These are phyloP conservation scores for Paspalum notatum DNA, from an alignment of 176 grass and related monocot species.

Conservation along the genomic window DNA sequence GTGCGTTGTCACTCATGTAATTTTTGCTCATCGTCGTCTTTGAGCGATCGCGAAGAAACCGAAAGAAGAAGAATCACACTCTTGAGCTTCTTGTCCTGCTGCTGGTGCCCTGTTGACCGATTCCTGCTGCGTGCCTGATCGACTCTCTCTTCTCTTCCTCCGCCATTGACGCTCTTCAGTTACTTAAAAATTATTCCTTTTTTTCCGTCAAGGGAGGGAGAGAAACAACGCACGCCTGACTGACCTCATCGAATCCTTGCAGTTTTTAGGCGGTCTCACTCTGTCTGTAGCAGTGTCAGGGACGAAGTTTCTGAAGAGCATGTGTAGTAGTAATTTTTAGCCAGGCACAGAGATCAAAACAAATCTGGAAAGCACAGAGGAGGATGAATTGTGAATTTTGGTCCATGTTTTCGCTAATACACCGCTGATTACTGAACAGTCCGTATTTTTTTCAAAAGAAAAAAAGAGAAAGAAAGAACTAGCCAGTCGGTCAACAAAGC, in stretches of 20 bases:
- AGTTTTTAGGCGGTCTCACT: conserved; percentile 34
- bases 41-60: conserved; percentile 47
- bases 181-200: not conserved
- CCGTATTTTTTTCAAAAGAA: not conserved
- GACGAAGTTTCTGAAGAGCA: not conserved
- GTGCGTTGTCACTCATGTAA: conserved; percentile 50
- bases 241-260: conserved; percentile 17
- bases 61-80: conserved; percentile 36
- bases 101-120: not conserved
- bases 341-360: not conserved
- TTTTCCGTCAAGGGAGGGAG: not conserved
- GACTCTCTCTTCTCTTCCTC: not conserved
- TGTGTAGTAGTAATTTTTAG: not conserved
- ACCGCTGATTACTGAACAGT: too few relatives aligned
- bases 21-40: conserved; percentile 23
- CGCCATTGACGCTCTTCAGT: conserved; percentile 20
- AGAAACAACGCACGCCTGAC: conserved; percentile 1
- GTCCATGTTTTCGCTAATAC: not conserved
- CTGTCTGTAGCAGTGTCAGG: conserved; percentile 9
- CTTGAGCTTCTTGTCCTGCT: conserved; percentile 32
- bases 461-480: not conserved
- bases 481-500: conserved; percentile 13
- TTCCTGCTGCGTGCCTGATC: not conserved
- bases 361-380: not conserved
- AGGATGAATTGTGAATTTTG: too few relatives aligned